Evolutionary conservation across 345 rosid species (phyloP), one percentile per base, ranked within the genome.

Genomic region (Crucihimalaya himalaica): DNA sequence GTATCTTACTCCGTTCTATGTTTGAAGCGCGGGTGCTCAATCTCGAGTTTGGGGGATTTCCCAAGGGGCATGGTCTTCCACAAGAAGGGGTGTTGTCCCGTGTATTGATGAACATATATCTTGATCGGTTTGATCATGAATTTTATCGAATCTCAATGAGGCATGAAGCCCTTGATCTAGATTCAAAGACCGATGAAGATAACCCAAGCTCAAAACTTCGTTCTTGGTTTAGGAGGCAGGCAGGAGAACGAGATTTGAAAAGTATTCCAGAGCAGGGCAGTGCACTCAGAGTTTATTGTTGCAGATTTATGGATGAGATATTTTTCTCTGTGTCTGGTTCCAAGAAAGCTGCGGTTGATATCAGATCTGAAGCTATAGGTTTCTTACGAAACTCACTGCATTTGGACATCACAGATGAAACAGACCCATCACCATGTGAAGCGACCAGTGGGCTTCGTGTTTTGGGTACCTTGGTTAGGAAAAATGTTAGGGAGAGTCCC

Each of bases 21-120:
- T 89, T 83, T 79, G 86, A 91, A 71, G 84, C 94, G 20, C 77
- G 76, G 5, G 92, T 86, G 73, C 82, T 91, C 43, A 89, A 91
- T 80, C 67, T 89, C 34, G 96, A 87, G 82, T 93, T 93, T 84
- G 98, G 97, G 27, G 89, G 92, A 47, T 93, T 88, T 72, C 88
- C 92, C 23, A 93, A 93, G 82, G 94, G 97, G 34, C 94, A 93
- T 70, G 97, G 98, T 75, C 97, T 93, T 74, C 97, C 98, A 20
- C 98, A 93, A 68, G 97, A 93, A 84, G 98, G 98, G 62, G 77
- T 86, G 45, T 56, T 93, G 79, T 93, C 87, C 57, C 89, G 96
- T 52, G 80, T 93, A 52, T 76, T 93, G 68, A 84, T 89, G 79
- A 93, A 89, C 78, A 85, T 93, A 70, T 91, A 93, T 80, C 94